Evolutionary conservation across 2,329 filamentous ascomycete genomes (phyloP).

Genomic region (Dothidotthia symphoricarpi): DNA sequence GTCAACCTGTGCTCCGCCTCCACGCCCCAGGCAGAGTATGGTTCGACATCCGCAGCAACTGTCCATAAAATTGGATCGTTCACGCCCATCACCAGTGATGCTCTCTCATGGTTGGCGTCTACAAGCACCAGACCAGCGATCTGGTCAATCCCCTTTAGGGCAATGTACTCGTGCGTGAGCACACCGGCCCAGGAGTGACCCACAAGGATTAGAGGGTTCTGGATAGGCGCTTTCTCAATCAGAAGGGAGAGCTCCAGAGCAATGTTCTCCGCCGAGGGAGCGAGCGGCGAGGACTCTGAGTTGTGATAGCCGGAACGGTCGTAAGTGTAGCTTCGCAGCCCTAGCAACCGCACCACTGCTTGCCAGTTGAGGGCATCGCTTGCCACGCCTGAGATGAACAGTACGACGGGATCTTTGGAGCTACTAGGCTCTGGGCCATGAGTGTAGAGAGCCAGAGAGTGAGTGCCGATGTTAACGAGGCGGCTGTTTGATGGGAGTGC

Average conservation of each 20-base stretch:
- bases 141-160: conserved; percentile 11
- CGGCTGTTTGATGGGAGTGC: conserved; percentile 3
- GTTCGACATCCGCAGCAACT: conserved; percentile 6
- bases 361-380: conserved; percentile 11
- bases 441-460: conserved; percentile 9
- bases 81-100: conserved; percentile 11
- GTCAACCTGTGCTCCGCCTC: conserved; percentile 17
- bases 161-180: conserved; percentile 14
- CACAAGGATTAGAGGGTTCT: conserved; percentile 18
- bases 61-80: conserved; percentile 10
- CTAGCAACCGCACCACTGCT: conserved; percentile 13
- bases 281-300: conserved; percentile 14
- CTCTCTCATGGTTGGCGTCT: conserved; percentile 18
- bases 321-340: conserved; percentile 20
- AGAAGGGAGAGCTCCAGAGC: conserved; percentile 13
- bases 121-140: conserved; percentile 21
- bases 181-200: conserved; percentile 24
- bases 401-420: conserved; percentile 7
- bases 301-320: conserved; percentile 18
- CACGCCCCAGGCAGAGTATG: conserved; percentile 9
- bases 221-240: conserved; percentile 14
- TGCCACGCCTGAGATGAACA: conserved; percentile 14
- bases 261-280: conserved; percentile 17
- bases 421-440: conserved; percentile 4
- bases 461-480: conserved; percentile 11